Evolutionary conservation across 148 eudicot species (phyloP), one percentile per base, ranked within the genome.

Genomic region (Mesembryanthemum crystallinum): DNA sequence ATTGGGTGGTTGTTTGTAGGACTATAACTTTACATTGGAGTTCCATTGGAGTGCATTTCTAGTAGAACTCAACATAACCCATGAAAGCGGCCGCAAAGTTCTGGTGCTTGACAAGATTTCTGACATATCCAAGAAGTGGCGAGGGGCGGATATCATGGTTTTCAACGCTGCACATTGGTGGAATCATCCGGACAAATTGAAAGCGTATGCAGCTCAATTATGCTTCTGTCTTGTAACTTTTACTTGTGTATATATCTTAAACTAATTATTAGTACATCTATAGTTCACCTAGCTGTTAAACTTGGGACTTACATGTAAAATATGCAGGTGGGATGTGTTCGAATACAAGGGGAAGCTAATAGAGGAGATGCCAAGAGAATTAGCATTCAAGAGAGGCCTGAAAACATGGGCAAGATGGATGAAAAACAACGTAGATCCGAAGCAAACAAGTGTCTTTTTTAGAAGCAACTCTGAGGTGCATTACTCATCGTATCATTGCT

Each of bases 121-220:
- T 0, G 20, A 65, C n/a, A 55, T 70, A 8, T 67, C 85, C 9
- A 23, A 77, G 21, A 23, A 28, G 24, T 87, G 90, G 90, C 51
- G n/a, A 60, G 90, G 85, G 12, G 88, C 90, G 17, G 85, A 87
- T 35, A 42, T 87, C 29, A 83, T 87, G 85, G 54, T 87, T 20
- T 87, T 83, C 54, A 87, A 87, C 67, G 67, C 86, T 17, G 88
- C 87, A 0, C 82, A 85, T 68, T 87, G 90, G 90, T 85, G 88
- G 88, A 66, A 52, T 10, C 88, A 85, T 39, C 54, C 5, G n/a
- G 76, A 76, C 8, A 85, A 78, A 27, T 14, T 78, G 7, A 83
- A 69, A 69, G 59, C 74, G 90, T 85, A 77, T 71, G 86, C 72
- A 21, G 8, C 45, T 7, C 49, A 18, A 5, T 39, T 62, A 0